Evolutionary conservation across 2,329 filamentous ascomycete species (phyloP).

Genomic region (Shiraia bambusicola): DNA sequence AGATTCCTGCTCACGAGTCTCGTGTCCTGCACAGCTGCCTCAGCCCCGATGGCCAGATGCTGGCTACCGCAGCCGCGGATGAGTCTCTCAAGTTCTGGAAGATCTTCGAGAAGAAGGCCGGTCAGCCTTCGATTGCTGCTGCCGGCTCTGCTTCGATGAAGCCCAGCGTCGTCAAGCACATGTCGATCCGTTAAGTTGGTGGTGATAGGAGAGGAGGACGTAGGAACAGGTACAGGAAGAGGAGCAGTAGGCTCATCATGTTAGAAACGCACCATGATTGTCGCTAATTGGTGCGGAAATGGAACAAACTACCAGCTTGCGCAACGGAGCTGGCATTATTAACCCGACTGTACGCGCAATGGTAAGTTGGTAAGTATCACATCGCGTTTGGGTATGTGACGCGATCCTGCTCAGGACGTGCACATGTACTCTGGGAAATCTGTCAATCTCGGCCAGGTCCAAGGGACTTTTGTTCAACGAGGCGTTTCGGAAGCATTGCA

Average conservation of each 20-base stretch:
- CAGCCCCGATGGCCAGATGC: conserved; percentile 96
- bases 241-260: conserved; percentile 19
- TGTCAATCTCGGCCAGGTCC: conserved; percentile 26
- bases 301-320: conserved; percentile 35
- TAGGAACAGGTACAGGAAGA: conserved; percentile 3
- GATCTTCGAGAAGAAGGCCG: conserved; percentile 98
- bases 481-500: conserved; percentile 38
- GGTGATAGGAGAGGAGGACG: background rate
- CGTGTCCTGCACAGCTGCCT: conserved; percentile 94
- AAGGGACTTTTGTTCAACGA: conserved; percentile 25
- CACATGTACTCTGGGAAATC: conserved; percentile 36
- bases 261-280: conserved; percentile 12
- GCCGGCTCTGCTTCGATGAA: conserved; percentile 73
- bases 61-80: conserved; percentile 92
- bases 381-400: conserved; percentile 45
- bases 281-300: conserved; percentile 16
- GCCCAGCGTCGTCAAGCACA: conserved; percentile 84
- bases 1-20: conserved; percentile 97
- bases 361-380: conserved; percentile 48
- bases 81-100: conserved; percentile 99
- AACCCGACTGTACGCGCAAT: conserved; percentile 44
- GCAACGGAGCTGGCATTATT: conserved; percentile 37
- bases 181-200: conserved; percentile 61
- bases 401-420: conserved; percentile 36
- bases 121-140: conserved; percentile 63